Conservation (phyloP, 2,329 filamentous ascomycete genomes). For the Exophiala dermatitidis region DNA sequence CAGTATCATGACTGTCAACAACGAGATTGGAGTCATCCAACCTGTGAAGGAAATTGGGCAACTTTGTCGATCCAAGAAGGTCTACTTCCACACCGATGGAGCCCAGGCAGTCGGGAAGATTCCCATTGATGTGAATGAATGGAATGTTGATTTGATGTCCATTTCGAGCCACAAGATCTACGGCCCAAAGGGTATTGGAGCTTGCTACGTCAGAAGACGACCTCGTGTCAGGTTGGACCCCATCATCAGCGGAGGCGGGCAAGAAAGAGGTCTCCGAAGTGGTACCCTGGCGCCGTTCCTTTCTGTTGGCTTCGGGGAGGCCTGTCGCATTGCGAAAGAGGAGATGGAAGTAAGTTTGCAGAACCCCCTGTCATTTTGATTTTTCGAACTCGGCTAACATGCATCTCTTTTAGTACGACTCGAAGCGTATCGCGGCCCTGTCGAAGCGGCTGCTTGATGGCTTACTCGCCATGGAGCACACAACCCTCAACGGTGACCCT, state of each 20-base stretch:
- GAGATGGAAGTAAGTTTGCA: slow-evolving; percentile 73
- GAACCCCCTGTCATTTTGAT: slow-evolving; percentile 41
- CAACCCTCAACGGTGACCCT: slow-evolving; percentile 78
- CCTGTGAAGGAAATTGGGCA: slow-evolving; percentile 88
- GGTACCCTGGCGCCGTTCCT: slow-evolving; percentile 86
- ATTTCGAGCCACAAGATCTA: slow-evolving; percentile 99
- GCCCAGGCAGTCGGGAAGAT: slow-evolving; percentile 99
- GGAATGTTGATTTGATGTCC: slow-evolving; percentile 98
- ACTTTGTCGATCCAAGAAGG: slow-evolving; percentile 81
- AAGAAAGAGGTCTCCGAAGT: slow-evolving; percentile 89
- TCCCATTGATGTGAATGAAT: slow-evolving; percentile 88
- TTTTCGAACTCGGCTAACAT: slow-evolving; percentile 73
- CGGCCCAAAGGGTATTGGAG: slow-evolving; percentile 92
- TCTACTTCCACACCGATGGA: slow-evolving; percentile 96
- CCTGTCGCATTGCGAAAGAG: slow-evolving; percentile 81
- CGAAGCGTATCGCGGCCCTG: slow-evolving; percentile 71
- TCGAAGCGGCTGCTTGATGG: slow-evolving; percentile 78
- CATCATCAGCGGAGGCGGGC: slow-evolving; percentile 90
- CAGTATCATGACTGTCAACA: slow-evolving; percentile 98
- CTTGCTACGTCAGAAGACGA: slow-evolving; percentile 87
- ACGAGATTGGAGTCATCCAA: slow-evolving; percentile 99
- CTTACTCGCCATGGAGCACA: slow-evolving; percentile 84
- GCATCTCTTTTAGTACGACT: slow-evolving; percentile 80
- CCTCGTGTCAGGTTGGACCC: slow-evolving; percentile 91
- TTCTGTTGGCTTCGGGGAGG: slow-evolving; percentile 89